Base-by-base conservation (phyloP, 2,329 filamentous ascomycete genomes). In the Colletotrichum scovillei region DNA sequence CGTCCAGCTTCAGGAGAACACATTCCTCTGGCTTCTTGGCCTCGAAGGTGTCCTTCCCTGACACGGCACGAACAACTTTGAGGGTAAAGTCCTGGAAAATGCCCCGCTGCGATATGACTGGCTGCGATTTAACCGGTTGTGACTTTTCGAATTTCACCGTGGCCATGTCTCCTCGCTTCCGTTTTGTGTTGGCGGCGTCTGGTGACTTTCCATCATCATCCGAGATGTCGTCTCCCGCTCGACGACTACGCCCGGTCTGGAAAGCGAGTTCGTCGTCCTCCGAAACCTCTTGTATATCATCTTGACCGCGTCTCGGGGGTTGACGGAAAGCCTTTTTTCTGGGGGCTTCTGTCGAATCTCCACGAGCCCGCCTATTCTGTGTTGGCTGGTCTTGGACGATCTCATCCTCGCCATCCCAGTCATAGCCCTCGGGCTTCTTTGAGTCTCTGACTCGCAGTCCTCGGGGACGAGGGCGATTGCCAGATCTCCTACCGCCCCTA, bases 181-280 rank as follows among this genome's bases (percentile, higher is more conserved):
- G 46, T 28, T 16, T 35, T 14, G 7, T 14, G 22, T 22, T 6
- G 9, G 14, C 8, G 1, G 28, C 24, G 16, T 19, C 42, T 22
- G 24, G 35, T 16, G 32, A 53, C 26, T 2, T 53, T 64, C 14
- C 30, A 35, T 64, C 30, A 38, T 38, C 30, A 9, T 32, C 14
- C 38, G 30, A 64, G 7, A 64, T 35, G 49, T 16, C 9, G 2
- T 65, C 62, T 38, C 19, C 7, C n/a, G 42, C 12, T 63, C 62
- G 30, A 38, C 8, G 49, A 55, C 9, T 24, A 46, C 42, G 24
- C 38, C 24, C 32, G 12, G 24, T 57, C 63, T 65, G 63, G 19
- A 12, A 38, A 24, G 49, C 63, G 42, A 65, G 63, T 32, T 65
- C 63, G 56, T 65, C 63, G 32, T 65, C 63, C 24, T 52, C 52